Base-by-base conservation (phyloP, 176 grass and related monocot genomes). In the Eragrostis curvula region DNA sequence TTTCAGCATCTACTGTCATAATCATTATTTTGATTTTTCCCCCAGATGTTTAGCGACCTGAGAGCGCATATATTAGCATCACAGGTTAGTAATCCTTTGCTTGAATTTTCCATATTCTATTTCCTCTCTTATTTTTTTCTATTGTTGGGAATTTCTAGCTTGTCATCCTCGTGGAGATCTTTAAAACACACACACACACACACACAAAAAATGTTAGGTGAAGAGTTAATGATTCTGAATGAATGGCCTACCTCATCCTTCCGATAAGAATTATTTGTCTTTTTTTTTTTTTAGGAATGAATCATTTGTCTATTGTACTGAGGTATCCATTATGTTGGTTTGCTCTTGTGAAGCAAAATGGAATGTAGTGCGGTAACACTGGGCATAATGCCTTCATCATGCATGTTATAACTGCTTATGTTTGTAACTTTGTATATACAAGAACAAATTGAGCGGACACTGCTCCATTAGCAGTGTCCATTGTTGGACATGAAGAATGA, bases 31-130 rank as follows among this genome's bases (percentile, higher is more conserved):
- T 70, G 36, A 70, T 79, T 79, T 70, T 24, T 28, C 77, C 82
- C 84, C 6, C 91, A 99, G 93, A 96, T 96, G 83, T 99, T 88
- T 86, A 91, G 80, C 87, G 93, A 99, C 91, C 69, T 96, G 80
- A 88, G 89, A 88, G 80, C 36, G 2, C 97, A 99, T 25, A 92
- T 99, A 82, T 94, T 99, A 88, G 93, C 93, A 29, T 94, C 93
- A 78, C 97, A 99, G 97, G 97, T 99, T 74, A 86, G 32, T 47
- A 76, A 58, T 77, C 59, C 56, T 75, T 59, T 79, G 45, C 40
- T 78, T 74, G n/a, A 86, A 83, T 36, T 85, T 85, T 65, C 41
- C 30, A 84, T 63, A 79, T 63, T 85, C 23, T 32, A 28, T 66
- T 46, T 46, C 36, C 9, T 58, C 6, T 27, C 17, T 24, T 27